Conservation (phyloP, 805 yeast genomes). For the Saccharomycopsis synnaedendra region DNA sequence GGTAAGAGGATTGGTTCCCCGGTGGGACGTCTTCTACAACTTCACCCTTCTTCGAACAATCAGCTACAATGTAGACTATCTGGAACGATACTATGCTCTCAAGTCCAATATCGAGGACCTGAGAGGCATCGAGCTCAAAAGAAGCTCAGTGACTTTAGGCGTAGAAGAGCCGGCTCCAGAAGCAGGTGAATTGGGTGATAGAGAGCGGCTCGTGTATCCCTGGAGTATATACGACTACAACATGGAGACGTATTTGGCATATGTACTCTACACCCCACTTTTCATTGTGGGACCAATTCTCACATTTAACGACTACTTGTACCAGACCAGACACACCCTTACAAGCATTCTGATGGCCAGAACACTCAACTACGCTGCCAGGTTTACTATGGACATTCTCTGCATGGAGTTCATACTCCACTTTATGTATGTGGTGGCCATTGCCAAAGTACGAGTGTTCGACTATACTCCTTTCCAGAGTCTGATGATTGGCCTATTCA, state of each 20-base stretch:
- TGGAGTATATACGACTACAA: slow-evolving; percentile 51
- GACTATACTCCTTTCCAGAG: slow-evolving; percentile 82
- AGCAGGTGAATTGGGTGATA: slow-evolving; percentile 33
- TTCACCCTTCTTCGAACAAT: slow-evolving; percentile 77
- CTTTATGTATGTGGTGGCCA: slow-evolving; percentile 86
- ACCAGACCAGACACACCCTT: slow-evolving; percentile 46
- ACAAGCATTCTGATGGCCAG: slow-evolving; percentile 48
- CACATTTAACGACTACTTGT: slow-evolving; percentile 82
- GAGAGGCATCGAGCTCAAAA: slow-evolving; percentile 7
- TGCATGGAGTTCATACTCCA: slow-evolving; percentile 88
- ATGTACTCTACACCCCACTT: slow-evolving; percentile 75
- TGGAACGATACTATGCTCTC: slow-evolving; percentile 25
- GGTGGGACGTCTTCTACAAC: slow-evolving; percentile 97
- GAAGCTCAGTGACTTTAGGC: not conserved
- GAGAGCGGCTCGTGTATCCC: slow-evolving; percentile 54
- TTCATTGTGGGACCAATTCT: slow-evolving; percentile 93
- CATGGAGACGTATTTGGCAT: slow-evolving; percentile 59
- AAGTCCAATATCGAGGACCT: not conserved
- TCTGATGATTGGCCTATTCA: slow-evolving; percentile 88
- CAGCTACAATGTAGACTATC: slow-evolving; percentile 71
- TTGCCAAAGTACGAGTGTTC: slow-evolving; percentile 79
- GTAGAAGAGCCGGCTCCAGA: not conserved
- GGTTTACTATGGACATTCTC: slow-evolving; percentile 63
- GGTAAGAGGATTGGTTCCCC: slow-evolving; percentile 62
- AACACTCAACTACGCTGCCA: slow-evolving; percentile 46